Base-by-base conservation (phyloP, 441 rosid genomes). In the Brassica balearica region DNA sequence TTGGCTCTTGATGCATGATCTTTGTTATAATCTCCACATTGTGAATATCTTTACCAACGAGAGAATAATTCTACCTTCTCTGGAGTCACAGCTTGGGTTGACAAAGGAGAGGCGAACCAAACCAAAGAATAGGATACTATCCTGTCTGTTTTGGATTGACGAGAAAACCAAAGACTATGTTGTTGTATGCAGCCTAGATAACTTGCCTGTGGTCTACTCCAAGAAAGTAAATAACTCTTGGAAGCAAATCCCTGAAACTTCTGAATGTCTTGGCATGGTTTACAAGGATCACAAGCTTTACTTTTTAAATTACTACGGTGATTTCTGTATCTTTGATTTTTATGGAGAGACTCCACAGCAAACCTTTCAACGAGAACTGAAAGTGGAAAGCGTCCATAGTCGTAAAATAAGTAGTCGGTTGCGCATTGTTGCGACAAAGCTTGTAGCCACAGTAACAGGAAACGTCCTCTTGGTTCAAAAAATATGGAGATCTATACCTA, bases 281-380 rank as follows among this genome's bases (percentile, higher is more conserved):
- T 53, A 73, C 70, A 73, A 64, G n/a, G 53, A 73, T 51, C 53
- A 48, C 62, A 73, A 48, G 76, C 76, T 73, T 59, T 59, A 59
- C 22, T 73, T 46, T 23, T n/a, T 59, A 10, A 43, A 3, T 43
- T 12, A 10, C 11, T 5, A 4, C 5, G n/a, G 64, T 59, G 6
- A 1, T 59, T 22, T 59, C 32, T 10, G 12, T 4, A 59, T 59
- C 12, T 59, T 59, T 3, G 64, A 68, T 15, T 68, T 68, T 5
- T 51, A 38, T 14, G 38, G 62, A 48, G 61, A 51, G 72, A 14
- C 4, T 51, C 72, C 61, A 8, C 38, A 8, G 15, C 23, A 68
- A 51, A 51, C 23, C 10, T 17, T 55, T 32, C 6, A 5, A 0
- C 11, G 73, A 43, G n/a, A 3, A 11, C 4, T 69, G 48, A 14